Percentiles rank a stretch among this genome's conserved stretches.
Conservation (phyloP, 257 asterid genomes). For the Solanum gracilifrons region DNA sequence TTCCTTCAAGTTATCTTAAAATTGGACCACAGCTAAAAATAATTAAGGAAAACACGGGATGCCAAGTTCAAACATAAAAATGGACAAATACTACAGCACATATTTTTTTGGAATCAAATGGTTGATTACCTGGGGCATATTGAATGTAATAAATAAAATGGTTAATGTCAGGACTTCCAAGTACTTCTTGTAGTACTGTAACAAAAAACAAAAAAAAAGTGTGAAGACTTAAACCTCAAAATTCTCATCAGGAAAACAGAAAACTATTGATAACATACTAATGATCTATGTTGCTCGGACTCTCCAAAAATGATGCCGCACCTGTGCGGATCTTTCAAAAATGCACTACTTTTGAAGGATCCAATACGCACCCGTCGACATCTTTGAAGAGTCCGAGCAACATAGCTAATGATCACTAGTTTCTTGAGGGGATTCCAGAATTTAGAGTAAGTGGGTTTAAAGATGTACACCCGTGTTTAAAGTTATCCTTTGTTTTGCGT, state of each 20-base stretch:
- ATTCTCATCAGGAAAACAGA: not conserved
- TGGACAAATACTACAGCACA: not conserved
- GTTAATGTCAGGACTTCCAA: constrained; percentile 65
- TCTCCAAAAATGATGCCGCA: not conserved
- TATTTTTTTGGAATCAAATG: not conserved
- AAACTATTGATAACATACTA: not conserved
- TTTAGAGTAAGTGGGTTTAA: not conserved
- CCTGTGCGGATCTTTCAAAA: not conserved
- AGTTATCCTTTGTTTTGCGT: not conserved
- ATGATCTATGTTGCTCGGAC: not conserved
- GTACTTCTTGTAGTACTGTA: constrained; percentile 53
- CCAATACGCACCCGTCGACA: not conserved
- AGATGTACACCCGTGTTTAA: not conserved
- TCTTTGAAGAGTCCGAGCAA: not conserved
- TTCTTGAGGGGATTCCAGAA: not conserved
- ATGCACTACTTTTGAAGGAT: not conserved
- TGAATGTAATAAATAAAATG: constrained; percentile 45
- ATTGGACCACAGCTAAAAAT: not conserved
- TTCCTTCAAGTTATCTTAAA: not conserved
- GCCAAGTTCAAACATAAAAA: constrained; percentile 4
- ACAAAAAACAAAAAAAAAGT: not conserved
- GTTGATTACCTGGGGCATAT: constrained; percentile 59
- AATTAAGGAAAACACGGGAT: not conserved
- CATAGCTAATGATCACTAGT: not conserved
- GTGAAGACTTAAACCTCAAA: constrained; percentile 3